Conservation (phyloP, 2,329 filamentous ascomycete species). For the Amesomyces nigricolor region DNA sequence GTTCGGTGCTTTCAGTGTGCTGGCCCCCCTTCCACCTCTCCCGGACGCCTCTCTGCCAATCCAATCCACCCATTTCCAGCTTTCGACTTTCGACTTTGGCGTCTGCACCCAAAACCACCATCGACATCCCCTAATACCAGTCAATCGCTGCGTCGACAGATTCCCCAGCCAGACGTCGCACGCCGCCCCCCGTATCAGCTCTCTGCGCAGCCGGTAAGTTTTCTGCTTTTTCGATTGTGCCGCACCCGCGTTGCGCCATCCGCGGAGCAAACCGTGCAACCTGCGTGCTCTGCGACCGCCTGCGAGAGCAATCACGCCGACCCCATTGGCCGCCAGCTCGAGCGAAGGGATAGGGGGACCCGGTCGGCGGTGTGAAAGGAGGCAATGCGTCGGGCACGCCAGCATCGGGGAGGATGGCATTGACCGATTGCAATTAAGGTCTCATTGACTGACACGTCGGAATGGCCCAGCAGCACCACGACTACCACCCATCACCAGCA, state of each 20-base stretch:
- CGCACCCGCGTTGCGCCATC: conserved; percentile 5
- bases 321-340: conserved; percentile 12
- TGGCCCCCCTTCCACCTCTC: conserved; percentile 15
- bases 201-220: conserved; percentile 11
- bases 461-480: conserved; percentile 16
- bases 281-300: conserved; percentile 14
- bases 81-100: conserved; percentile 4
- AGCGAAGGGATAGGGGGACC: not conserved
- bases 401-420: not conserved
- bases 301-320: conserved; percentile 14
- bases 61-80: conserved; percentile 23
- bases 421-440: conserved; percentile 3
- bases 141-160: conserved; percentile 17
- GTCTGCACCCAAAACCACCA: conserved; percentile 16
- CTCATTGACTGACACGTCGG: conserved; percentile 17
- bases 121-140: conserved; percentile 10
- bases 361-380: not conserved
- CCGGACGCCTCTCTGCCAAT: conserved; percentile 20
- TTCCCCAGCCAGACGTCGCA: conserved; percentile 13
- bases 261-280: conserved; percentile 13
- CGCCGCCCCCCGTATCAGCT: conserved; percentile 1
- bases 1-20: not conserved
- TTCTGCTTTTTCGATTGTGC: not conserved
- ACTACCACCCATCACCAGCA: conserved; percentile 4
- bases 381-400: not conserved